Conservation (phyloP, 345 rosid genomes). For the Camelina hispida region DNA sequence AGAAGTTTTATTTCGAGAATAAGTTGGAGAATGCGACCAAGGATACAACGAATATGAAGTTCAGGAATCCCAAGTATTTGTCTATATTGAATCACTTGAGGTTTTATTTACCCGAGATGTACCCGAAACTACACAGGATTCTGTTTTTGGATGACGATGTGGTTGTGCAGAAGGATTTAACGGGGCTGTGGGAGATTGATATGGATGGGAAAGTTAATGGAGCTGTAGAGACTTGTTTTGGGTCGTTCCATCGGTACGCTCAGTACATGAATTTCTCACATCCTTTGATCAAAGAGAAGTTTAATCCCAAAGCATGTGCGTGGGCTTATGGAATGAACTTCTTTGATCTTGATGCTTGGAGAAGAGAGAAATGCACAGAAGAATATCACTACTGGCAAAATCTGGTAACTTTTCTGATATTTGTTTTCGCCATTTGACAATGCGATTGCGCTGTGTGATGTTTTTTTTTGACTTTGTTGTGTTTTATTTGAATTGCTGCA, state of each 20-base stretch:
- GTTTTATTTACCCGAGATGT: slow-evolving; percentile 96
- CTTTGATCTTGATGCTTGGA: slow-evolving; percentile 99
- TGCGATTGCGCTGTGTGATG: background rate
- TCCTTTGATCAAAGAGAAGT: slow-evolving; percentile 91
- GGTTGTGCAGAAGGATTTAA: slow-evolving; percentile 96
- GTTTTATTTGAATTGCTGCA: slow-evolving; percentile 54
- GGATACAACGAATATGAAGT: slow-evolving; percentile 94
- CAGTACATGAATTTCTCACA: slow-evolving; percentile 99
- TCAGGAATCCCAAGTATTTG: slow-evolving; percentile 93
- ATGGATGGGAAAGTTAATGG: slow-evolving; percentile 99
- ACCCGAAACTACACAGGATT: slow-evolving; percentile 83
- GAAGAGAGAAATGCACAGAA: slow-evolving; percentile 97
- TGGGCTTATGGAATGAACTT: slow-evolving; percentile 99
- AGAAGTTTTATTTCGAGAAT: slow-evolving; percentile 94
- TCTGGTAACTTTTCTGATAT: slow-evolving; percentile 55
- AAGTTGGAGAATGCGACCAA: slow-evolving; percentile 92
- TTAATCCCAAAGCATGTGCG: slow-evolving; percentile 96
- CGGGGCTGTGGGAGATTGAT: slow-evolving; percentile 92
- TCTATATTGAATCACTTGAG: slow-evolving; percentile 94
- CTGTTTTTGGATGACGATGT: slow-evolving; percentile 93
- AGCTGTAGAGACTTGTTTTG: slow-evolving; percentile 97
- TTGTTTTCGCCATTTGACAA: background rate
- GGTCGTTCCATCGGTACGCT: slow-evolving; percentile 94
- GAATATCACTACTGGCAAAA: slow-evolving; percentile 99
- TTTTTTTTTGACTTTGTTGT: slow-evolving; percentile 8